Evolutionary conservation across 176 grass and related monocot species (phyloP).

Genomic region (Tillandsia fasciculata): DNA sequence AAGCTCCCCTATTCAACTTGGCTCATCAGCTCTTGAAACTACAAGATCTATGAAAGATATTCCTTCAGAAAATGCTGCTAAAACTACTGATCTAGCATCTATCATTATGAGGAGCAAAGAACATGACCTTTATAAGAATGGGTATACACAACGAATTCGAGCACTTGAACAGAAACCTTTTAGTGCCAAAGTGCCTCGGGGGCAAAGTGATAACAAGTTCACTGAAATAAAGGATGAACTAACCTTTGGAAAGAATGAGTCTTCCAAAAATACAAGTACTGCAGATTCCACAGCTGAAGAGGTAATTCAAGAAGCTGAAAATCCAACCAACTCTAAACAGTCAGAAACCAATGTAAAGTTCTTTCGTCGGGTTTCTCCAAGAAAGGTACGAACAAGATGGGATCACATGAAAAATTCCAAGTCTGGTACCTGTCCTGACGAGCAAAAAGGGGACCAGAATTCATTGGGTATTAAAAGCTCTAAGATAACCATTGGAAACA

Average conservation of each 20-base stretch:
- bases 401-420: conserved; percentile 25
- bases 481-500: conserved; percentile 22
- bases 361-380: conserved; percentile 12
- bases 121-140: conserved; percentile 47
- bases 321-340: conserved; percentile 21
- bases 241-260: conserved; percentile 17
- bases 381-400: conserved; percentile 25
- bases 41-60: conserved; percentile 21
- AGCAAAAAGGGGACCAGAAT: conserved; percentile 31
- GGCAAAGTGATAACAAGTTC: conserved; percentile 31
- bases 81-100: conserved; percentile 36
- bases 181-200: conserved; percentile 20
- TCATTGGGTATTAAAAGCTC: conserved; percentile 34
- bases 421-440: conserved; percentile 33
- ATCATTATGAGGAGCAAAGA: conserved; percentile 53
- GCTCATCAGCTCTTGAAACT: conserved; percentile 29
- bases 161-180: conserved; percentile 51
- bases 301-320: conserved; percentile 33
- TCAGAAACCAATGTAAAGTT: conserved; percentile 1
- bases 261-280: conserved; percentile 12
- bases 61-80: conserved; percentile 10
- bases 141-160: conserved; percentile 70
- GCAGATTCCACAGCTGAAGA: conserved; percentile 35
- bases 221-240: conserved; percentile 14
- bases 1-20: conserved; percentile 16